Evolutionary conservation across 345 rosid species (phyloP).

Genomic region (Eucalyptus cloeziana): DNA sequence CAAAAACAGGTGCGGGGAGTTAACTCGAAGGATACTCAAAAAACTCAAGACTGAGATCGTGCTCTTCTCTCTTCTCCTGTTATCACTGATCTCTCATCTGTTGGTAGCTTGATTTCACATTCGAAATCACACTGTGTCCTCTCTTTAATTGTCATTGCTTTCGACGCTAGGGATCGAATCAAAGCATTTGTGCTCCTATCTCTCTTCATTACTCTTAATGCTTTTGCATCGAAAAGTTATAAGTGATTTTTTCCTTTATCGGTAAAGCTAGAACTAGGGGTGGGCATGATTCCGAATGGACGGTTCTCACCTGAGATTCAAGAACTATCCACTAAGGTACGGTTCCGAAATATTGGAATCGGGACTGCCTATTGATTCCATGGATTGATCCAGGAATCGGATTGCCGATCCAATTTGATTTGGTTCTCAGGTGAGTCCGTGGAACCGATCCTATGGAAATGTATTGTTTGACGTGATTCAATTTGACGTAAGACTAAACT

Average conservation of each 20-base stretch:
- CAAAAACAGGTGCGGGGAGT: not conserved
- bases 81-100: not conserved
- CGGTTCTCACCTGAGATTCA: rapidly evolving
- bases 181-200: not conserved
- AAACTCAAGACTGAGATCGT: not conserved
- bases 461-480: not conserved
- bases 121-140: not conserved
- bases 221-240: not conserved
- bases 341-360: rapidly evolving
- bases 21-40: not conserved
- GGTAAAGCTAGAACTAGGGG: not conserved
- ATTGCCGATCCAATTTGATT: rapidly evolving
- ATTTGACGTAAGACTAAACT: not conserved
- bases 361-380: rapidly evolving
- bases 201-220: not conserved
- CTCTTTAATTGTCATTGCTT: not conserved
- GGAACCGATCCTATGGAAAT: not conserved
- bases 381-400: rapidly evolving
- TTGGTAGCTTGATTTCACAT: not conserved
- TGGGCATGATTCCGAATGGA: rapidly evolving
- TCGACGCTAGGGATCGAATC: not conserved
- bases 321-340: not conserved
- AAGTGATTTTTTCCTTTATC: not conserved
- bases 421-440: not conserved
- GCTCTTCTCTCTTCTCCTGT: not conserved